These are phyloP conservation scores for Pseudocercospora cruenta DNA, from an alignment of 2,329 filamentous ascomycete genomes.

Conservation along the genomic window DNA sequence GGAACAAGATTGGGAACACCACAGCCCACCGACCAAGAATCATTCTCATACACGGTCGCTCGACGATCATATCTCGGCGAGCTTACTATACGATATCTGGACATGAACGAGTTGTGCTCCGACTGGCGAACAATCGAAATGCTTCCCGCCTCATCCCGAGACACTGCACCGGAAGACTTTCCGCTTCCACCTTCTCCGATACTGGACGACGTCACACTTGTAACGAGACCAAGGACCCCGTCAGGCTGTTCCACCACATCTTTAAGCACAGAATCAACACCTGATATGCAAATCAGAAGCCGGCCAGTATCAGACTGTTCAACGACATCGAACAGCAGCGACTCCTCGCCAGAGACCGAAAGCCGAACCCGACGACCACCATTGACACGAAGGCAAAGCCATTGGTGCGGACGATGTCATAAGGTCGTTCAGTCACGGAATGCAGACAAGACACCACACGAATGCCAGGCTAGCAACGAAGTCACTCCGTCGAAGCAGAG, in stretches of 20 bases:
- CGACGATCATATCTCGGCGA: neutral
- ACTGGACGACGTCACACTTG: neutral
- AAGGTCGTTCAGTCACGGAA: neutral
- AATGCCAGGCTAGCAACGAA: neutral
- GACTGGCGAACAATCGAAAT: constrained; percentile 6
- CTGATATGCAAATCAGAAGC: neutral
- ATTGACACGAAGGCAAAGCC: neutral
- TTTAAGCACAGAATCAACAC: neutral
- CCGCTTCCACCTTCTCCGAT: neutral
- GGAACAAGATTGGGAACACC: neutral
- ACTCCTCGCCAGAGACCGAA: neutral
- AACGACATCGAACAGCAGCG: neutral
- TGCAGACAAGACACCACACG: neutral
- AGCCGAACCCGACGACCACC: neutral
- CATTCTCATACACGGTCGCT: neutral
- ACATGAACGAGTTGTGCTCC: constrained; percentile 5
- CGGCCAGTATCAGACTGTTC: neutral
- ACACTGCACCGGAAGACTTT: neutral
- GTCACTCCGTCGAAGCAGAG: constrained; percentile 1
- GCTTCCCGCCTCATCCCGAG: constrained; percentile 5
- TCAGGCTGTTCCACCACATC: neutral
- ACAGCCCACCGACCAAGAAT: neutral
- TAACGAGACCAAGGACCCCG: neutral
- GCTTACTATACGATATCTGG: neutral
- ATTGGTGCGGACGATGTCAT: neutral